These are phyloP conservation scores for Solanum chiquidenum DNA, from an alignment of 257 asterid genomes.

Conservation along the genomic window DNA sequence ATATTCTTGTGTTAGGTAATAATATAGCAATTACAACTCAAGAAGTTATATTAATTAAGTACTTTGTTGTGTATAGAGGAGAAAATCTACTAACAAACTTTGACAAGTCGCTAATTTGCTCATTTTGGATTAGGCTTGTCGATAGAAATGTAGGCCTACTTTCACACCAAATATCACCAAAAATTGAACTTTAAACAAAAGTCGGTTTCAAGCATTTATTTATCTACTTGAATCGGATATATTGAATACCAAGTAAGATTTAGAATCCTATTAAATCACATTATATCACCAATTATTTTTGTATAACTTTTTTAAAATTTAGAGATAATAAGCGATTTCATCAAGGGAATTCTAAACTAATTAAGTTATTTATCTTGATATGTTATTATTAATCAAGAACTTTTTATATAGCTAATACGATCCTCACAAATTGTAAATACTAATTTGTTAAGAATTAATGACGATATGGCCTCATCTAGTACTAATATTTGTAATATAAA, in stretches of 20 bases:
- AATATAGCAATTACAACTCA: neutral
- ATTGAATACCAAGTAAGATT: neutral
- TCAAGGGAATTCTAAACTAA: too few species aligned
- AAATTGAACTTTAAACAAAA: neutral
- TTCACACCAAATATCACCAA: too few species aligned
- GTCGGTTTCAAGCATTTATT: neutral
- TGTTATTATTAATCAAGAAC: too few species aligned
- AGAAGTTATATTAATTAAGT: neutral
- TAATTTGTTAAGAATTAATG: neutral
- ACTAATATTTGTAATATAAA: neutral
- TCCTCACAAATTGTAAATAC: neutral
- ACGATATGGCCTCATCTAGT: neutral
- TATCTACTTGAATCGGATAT: neutral
- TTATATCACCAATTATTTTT: neutral
- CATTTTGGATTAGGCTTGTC: neutral
- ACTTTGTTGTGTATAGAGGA: neutral
- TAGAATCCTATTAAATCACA: neutral
- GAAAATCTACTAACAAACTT: too few species aligned
- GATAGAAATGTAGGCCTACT: neutral
- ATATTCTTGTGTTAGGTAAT: neutral
- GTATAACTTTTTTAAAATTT: rapidly evolving
- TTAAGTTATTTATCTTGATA: too few species aligned
- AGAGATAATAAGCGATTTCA: neutral
- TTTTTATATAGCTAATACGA: neutral
- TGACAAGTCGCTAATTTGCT: neutral